Evolutionary conservation across 1,139 yeast species (phyloP), one percentile per base, ranked within the genome.

Genomic region (Suhomyces bolitotheri): DNA sequence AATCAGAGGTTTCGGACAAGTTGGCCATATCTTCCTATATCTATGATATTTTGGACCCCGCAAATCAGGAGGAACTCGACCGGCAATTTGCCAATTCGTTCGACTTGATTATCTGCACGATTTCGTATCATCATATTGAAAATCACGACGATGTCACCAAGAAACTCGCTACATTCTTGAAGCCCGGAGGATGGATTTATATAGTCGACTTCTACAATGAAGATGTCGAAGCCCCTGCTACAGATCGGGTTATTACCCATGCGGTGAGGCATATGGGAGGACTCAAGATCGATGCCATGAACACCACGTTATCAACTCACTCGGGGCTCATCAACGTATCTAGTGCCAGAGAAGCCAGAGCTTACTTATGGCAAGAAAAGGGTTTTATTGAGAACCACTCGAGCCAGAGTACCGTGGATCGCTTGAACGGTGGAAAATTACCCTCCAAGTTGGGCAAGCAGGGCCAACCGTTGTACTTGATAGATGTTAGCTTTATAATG

Each of bases 41-140:
- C 16, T 56, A 50, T 37, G 74, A 68, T 40, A 51, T 68, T 7
- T 38, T 68, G 21, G 66, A 62, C 37, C 41, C 45, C 3, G 30
- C 37, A 3, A 33, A 47, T 11, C 30, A 28, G 2, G 37, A 47
- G 7, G 47, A 50, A 8, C 33, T 49, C 16, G 49, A 53, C 3
- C 38, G 34, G 1, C 37, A 48, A 13, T 54, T 58, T 26, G 50
- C 38, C 8, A 40, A 44, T 6, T 29, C 50, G 7, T 64, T 62
- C 41, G 75, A 70, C 45, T 48, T 58, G 20, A 54, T 69, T 14
- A 43, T 54, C 2, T 66, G 72, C 39, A 63, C 73, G 1, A 46
- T 67, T 16, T 53, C 73, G 1, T 69, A 61, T 45, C 76, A 71
- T 45, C 76, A 71, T 43, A 49, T 71, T 13, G 56, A 60, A 12